Evolutionary conservation across 2,329 filamentous ascomycete genomes (phyloP), one percentile per base, ranked within the genome.

Genomic region (Fusarium fujikuroi): DNA sequence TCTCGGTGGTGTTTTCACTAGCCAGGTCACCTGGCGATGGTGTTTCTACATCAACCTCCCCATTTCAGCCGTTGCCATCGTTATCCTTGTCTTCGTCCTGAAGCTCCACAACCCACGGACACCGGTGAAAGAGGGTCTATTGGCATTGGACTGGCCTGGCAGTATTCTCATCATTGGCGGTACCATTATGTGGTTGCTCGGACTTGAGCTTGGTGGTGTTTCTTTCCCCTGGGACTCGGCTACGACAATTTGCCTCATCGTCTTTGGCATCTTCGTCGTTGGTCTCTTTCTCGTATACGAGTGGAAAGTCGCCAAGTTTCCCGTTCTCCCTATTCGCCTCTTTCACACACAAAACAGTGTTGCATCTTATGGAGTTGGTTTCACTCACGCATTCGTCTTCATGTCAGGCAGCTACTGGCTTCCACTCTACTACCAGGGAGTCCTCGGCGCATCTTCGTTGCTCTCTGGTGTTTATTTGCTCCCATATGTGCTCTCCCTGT

Each of bases 111-210:
- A 91, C 39, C 92, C 92, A 2, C 86, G 86, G 61, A 93, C 92
- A 0, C 87, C 90, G 0, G 79, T 93, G 16, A 81, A 85, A 58
- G 81, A 90, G 57, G 92, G 92, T 1, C 82, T 94, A 9, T 86
- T 88, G 37, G 91, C 91, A 23, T 85, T 91, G 50, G 89, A 91
- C 80, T 91, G 88, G 88, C 70, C 84, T 1, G 88, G 88, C 40
- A 87, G 84, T 63, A 19, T 87, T 9, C 81, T 87, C 36, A 89
- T 97, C 79, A 88, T 95, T 30, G 92, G 92, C 46, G 93, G 92
- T 25, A 95, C 93, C 0, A 85, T 97, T 25, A 95, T 97, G 93
- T 86, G 97, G 73, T 89, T 97, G 8, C 90, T 97, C 46, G 95
- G 94, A 1, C 88, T 97, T 16, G 92, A 97, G 78, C 94, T 95